A percentile compares a stretch with the other conserved stretches of the same genome.
Conservation (phyloP, 108 stramenopile genomes). For the Cylindrotheca fusiformis region DNA sequence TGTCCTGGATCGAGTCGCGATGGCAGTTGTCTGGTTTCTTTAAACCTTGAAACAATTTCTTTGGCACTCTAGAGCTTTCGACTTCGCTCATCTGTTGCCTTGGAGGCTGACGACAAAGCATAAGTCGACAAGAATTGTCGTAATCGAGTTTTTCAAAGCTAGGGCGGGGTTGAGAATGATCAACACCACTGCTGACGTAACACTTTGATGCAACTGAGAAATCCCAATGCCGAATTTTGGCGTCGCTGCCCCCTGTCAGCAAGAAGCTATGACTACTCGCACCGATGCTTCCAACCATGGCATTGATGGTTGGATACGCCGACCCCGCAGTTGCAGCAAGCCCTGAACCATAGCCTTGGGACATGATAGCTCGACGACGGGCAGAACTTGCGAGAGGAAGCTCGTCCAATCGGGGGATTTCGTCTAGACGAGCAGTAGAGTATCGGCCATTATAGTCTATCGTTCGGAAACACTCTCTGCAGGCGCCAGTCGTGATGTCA, state of each 20-base stretch:
- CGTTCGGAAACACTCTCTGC: slow-evolving; percentile 81
- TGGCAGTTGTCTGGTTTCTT: slow-evolving; percentile 42
- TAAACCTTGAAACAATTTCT: slow-evolving; percentile 38
- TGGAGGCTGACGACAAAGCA: slow-evolving; percentile 69
- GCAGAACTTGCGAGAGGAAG: slow-evolving; percentile 16
- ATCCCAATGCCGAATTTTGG: slow-evolving; percentile 88
- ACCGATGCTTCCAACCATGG: slow-evolving; percentile 80
- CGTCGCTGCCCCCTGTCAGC: slow-evolving; percentile 89
- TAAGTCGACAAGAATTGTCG: slow-evolving; percentile 43
- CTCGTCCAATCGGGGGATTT: slow-evolving; percentile 31
- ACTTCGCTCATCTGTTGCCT: slow-evolving; percentile 33
- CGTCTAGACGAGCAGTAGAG: slow-evolving; percentile 17
- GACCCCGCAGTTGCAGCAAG: slow-evolving; percentile 5
- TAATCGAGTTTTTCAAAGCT: slow-evolving; percentile 65
- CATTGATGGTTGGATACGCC: slow-evolving; percentile 47
- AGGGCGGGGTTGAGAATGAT: slow-evolving; percentile 59
- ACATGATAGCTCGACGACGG: slow-evolving; percentile 23
- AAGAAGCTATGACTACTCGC: slow-evolving; percentile 67
- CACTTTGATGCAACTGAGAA: slow-evolving; percentile 79
- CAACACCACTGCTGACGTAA: slow-evolving; percentile 74
- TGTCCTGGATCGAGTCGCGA: slow-evolving; percentile 60
- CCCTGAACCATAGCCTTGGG: slow-evolving; percentile 10
- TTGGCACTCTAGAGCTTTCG: slow-evolving; percentile 42
- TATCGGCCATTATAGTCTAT: slow-evolving; percentile 37
- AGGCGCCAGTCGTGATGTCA: slow-evolving; percentile 77